A percentile compares a stretch with the other conserved stretches of the same genome.
Evolutionary conservation across 495 filamentous ascomycete species (phyloP).

Genomic region (Aspergillus nidulans): DNA sequence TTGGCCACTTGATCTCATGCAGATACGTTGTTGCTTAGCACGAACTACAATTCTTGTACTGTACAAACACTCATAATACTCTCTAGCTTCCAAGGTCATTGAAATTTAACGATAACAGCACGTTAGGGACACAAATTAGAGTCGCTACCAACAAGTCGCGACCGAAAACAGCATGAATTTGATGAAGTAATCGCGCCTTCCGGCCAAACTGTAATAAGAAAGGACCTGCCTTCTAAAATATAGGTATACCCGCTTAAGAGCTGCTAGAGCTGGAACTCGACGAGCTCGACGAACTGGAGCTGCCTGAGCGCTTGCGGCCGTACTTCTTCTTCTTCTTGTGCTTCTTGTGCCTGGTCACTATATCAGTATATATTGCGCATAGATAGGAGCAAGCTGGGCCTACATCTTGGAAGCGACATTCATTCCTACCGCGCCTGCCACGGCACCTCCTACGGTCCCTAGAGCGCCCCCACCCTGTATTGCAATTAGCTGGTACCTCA

Average conservation of each 20-base stretch:
- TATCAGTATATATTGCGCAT: conserved; percentile 11
- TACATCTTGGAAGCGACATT: conserved; percentile 37
- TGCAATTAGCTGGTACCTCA: too few species aligned
- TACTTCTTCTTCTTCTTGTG: conserved; percentile 33
- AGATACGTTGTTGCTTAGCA: not conserved
- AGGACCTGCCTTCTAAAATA: not conserved
- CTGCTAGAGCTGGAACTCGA: conserved; percentile 28
- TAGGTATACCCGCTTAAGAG: too few species aligned
- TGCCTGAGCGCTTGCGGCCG: conserved; percentile 24
- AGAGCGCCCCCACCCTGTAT: conserved; percentile 39
- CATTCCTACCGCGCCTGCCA: conserved; percentile 42
- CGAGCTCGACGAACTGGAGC: conserved; percentile 27
- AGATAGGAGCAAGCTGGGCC: conserved; percentile 9
- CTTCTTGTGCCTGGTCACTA: conserved; percentile 21
- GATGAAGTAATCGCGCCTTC: not conserved
- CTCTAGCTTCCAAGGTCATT: too few species aligned
- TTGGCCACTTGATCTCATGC: not conserved
- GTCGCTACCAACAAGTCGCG: not conserved
- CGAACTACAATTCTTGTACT: not conserved
- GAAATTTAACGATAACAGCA: conserved; percentile 5
- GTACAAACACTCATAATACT: too few species aligned
- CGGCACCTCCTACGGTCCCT: conserved; percentile 38
- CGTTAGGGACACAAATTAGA: not conserved
- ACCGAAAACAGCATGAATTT: not conserved
- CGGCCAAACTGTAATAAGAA: not conserved